These are phyloP conservation scores for Aspergillus aculeatus DNA, from an alignment of 2,329 filamentous ascomycete genomes.

Conservation along the genomic window DNA sequence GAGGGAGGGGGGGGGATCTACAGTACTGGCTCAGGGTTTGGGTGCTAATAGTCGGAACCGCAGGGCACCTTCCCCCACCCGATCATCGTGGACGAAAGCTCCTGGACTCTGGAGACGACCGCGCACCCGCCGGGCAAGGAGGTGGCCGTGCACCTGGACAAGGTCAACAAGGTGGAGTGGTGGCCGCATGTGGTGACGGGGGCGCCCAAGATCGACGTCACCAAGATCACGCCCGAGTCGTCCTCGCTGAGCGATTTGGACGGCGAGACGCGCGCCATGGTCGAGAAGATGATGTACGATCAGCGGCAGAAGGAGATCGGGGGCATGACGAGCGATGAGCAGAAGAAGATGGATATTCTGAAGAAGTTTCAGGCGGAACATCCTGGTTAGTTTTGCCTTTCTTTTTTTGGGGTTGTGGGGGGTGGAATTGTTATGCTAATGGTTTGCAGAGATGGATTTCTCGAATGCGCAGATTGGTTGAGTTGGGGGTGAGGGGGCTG, in stretches of 20 bases:
- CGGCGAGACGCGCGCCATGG: constrained; percentile 92
- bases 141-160: constrained; percentile 87
- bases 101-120: constrained; percentile 82
- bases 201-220: constrained; percentile 89
- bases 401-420: too few species aligned
- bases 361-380: constrained; percentile 87
- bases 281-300: constrained; percentile 99
- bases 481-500: constrained; percentile 7
- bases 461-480: constrained; percentile 62
- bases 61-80: constrained; percentile 82
- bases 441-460: constrained; percentile 62
- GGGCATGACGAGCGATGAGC: constrained; percentile 84
- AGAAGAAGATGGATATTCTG: constrained; percentile 90
- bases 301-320: constrained; percentile 95
- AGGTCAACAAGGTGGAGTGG: constrained; percentile 97
- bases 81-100: constrained; percentile 80
- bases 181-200: constrained; percentile 87
- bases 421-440: neutral
- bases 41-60: too few species aligned
- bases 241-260: constrained; percentile 90
- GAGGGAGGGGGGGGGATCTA: too few species aligned
- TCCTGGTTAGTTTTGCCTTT: constrained; percentile 44
- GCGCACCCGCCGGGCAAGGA: constrained; percentile 61
- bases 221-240: constrained; percentile 91
- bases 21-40: too few species aligned